A percentile compares a stretch with the other conserved stretches of the same genome.
Conservation (phyloP, 176 grass and related monocot species). For the Miscanthus lutarioriparius region DNA sequence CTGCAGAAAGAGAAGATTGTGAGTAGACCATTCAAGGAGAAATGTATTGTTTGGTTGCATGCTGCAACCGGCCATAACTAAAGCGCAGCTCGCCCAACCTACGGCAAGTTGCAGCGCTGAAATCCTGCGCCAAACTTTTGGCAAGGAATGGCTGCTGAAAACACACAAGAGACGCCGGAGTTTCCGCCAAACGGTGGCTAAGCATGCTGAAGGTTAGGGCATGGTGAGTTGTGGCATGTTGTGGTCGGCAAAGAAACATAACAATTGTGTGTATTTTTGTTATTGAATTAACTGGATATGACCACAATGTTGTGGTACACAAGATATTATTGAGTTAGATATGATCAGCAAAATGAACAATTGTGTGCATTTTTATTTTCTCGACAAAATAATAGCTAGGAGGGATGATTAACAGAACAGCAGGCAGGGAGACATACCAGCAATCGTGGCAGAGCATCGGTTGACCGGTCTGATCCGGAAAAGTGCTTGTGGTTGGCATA, state of each 20-base stretch:
- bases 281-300: neutral
- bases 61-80: neutral
- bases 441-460: conserved; percentile 86
- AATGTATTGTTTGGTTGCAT: neutral
- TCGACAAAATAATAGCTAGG: neutral
- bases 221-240: neutral
- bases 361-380: neutral
- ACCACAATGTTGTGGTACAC: neutral
- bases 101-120: neutral
- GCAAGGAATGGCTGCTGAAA: neutral
- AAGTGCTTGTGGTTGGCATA: conserved; percentile 91
- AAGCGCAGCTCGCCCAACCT: neutral
- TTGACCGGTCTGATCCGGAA: conserved; percentile 88
- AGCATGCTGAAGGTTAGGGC: neutral
- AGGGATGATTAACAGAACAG: neutral
- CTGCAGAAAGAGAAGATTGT: conserved; percentile 41
- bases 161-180: neutral
- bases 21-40: neutral
- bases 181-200: neutral
- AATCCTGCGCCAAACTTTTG: neutral
- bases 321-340: neutral
- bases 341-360: neutral
- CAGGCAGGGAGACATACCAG: conserved; percentile 44
- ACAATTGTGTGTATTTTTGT: neutral
- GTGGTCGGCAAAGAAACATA: neutral